Evolutionary conservation across 2,329 filamentous ascomycete genomes (phyloP).

Genomic region (Xylaria sp.): DNA sequence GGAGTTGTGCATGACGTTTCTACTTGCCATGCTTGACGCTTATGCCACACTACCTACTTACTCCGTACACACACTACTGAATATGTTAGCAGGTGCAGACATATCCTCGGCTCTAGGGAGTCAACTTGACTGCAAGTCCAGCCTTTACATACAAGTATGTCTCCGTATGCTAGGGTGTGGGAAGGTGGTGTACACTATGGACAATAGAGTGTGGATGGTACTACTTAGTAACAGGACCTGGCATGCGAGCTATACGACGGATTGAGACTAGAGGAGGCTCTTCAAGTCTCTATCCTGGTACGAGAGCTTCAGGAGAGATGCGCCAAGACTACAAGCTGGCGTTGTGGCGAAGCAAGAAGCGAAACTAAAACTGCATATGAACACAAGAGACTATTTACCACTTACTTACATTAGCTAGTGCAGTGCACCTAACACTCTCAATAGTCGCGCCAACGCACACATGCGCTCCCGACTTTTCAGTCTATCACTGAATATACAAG

Average conservation of each 20-base stretch:
- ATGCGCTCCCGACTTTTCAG: background rate
- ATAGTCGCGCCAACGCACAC: conserved; percentile 19
- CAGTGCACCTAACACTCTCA: background rate
- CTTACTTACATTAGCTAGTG: background rate
- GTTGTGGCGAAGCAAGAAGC: conserved; percentile 26
- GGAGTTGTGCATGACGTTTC: background rate
- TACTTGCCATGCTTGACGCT: background rate
- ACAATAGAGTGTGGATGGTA: background rate
- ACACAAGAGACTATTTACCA: too few species aligned
- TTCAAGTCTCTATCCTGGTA: conserved; percentile 10
- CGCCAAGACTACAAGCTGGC: conserved; percentile 27
- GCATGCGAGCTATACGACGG: background rate
- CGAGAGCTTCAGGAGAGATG: conserved; percentile 11
- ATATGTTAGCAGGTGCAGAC: background rate
- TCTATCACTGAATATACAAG: background rate
- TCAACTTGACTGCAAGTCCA: background rate
- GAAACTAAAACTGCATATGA: conserved; percentile 5
- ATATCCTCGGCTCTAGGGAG: background rate
- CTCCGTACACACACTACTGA: background rate
- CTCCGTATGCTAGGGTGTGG: background rate
- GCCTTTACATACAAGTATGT: background rate
- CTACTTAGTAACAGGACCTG: conserved; percentile 4
- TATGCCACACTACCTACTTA: background rate
- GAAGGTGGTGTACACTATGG: background rate
- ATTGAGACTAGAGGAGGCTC: conserved; percentile 32